These are phyloP conservation scores for Capronia coronata DNA, from an alignment of 2,329 filamentous ascomycete species.

Conservation along the genomic window DNA sequence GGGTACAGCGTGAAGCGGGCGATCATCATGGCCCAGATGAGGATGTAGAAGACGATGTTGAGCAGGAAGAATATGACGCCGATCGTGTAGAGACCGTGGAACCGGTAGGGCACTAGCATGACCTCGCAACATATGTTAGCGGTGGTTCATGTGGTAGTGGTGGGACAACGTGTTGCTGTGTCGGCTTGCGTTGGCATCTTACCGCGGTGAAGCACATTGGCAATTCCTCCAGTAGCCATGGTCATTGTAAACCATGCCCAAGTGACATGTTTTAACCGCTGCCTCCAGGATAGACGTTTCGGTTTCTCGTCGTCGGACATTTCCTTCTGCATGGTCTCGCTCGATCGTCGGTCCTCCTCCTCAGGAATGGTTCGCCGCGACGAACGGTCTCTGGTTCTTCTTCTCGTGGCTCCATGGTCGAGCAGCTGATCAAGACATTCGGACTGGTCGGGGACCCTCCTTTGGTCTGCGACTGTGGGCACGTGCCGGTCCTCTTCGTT, in stretches of 20 bases:
- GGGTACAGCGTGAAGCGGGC: conserved; percentile 64
- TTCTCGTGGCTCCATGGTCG: not conserved
- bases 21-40: conserved; percentile 57
- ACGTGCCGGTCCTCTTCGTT: not conserved
- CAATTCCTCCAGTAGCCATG: conserved; percentile 56
- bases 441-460: not conserved
- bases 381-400: not conserved
- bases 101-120: conserved; percentile 45
- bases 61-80: conserved; percentile 57
- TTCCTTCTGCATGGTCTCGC: conserved; percentile 12
- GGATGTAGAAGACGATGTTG: conserved; percentile 57
- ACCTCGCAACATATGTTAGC: not conserved
- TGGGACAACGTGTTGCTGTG: not conserved
- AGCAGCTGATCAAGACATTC: not conserved
- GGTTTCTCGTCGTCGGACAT: conserved; percentile 22
- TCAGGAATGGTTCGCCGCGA: conserved; percentile 3
- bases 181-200: conserved; percentile 22
- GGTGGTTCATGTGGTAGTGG: conserved; percentile 17
- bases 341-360: conserved; percentile 22
- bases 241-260: conserved; percentile 77
- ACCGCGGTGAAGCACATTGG: conserved; percentile 55
- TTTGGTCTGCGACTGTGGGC: not conserved
- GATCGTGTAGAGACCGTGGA: conserved; percentile 53
- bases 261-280: conserved; percentile 56
- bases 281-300: conserved; percentile 41